Conservation (phyloP, 2,329 filamentous ascomycete genomes). For the Ophiostoma triangulosporum region DNA sequence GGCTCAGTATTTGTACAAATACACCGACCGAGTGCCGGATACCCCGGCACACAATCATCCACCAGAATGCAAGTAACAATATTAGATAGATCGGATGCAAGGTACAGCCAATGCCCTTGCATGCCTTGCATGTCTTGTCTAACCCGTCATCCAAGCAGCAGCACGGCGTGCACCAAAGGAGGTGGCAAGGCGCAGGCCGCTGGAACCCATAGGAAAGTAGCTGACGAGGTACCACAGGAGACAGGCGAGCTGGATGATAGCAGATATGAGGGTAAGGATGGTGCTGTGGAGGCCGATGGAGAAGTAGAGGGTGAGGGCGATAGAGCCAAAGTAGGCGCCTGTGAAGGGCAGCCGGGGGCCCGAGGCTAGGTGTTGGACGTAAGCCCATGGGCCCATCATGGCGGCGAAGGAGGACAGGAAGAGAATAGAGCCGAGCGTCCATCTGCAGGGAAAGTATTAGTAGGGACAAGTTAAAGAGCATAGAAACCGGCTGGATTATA, state of each 20-base stretch:
- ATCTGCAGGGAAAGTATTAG: conserved; percentile 39
- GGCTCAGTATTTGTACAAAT: not conserved
- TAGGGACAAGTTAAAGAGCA: conserved; percentile 3
- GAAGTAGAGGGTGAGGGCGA: conserved; percentile 80
- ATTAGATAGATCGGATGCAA: no score
- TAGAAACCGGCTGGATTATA: no score
- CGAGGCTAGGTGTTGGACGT: conserved; percentile 73
- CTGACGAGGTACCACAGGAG: conserved; percentile 89
- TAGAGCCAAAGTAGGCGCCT: conserved; percentile 86
- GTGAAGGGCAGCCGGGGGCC: conserved; percentile 81
- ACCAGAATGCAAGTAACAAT: not conserved
- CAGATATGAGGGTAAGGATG: conserved; percentile 71
- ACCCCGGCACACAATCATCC: not conserved
- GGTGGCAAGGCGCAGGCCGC: conserved; percentile 73
- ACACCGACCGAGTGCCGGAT: not conserved
- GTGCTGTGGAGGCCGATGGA: conserved; percentile 75
- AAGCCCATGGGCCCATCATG: conserved; percentile 80
- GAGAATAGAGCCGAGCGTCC: conserved; percentile 82
- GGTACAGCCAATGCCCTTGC: no score
- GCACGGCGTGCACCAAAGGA: conserved; percentile 75
- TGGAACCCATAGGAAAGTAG: conserved; percentile 95
- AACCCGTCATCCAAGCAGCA: conserved; percentile 77
- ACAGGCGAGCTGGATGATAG: conserved; percentile 69
- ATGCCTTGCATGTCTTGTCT: conserved; percentile 9
- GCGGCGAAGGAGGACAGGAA: conserved; percentile 90